Evolutionary conservation across 305 asterid genomes (phyloP).

Genomic region (Fraxinus paxiana): DNA sequence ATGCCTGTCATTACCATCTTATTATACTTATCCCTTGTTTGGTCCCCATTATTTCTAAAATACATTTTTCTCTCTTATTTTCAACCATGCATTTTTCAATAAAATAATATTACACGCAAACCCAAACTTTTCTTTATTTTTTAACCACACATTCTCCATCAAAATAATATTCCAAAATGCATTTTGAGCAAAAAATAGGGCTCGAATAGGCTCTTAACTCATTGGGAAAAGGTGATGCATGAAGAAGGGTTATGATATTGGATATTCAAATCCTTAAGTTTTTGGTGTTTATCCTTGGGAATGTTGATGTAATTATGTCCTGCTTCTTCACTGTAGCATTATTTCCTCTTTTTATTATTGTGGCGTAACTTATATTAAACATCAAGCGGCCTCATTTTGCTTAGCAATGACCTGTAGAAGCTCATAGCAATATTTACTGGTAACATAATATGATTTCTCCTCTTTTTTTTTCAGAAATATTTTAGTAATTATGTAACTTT

Average conservation of each 20-base stretch:
- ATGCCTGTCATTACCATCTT: background rate
- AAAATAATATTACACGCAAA: background rate
- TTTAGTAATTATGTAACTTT: background rate
- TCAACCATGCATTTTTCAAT: background rate
- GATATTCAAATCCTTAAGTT: background rate
- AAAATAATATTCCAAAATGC: background rate
- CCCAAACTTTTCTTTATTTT: background rate
- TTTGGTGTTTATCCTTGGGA: background rate
- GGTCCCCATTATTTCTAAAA: background rate
- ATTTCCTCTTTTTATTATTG: background rate
- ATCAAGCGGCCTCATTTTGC: background rate
- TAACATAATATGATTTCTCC: background rate
- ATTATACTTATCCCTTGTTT: background rate
- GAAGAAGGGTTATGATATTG: background rate
- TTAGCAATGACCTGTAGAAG: background rate
- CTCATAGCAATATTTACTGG: background rate
- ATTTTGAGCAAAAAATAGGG: background rate
- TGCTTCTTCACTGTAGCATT: background rate
- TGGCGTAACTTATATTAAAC: background rate
- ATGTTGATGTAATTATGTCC: background rate
- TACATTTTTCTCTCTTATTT: background rate
- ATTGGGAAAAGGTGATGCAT: background rate
- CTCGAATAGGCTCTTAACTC: background rate
- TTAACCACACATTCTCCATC: background rate
- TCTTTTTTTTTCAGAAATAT: background rate